Evolutionary conservation across 2,329 filamentous ascomycete species (phyloP).

Genomic region (Ambrosiella cleistominuta): DNA sequence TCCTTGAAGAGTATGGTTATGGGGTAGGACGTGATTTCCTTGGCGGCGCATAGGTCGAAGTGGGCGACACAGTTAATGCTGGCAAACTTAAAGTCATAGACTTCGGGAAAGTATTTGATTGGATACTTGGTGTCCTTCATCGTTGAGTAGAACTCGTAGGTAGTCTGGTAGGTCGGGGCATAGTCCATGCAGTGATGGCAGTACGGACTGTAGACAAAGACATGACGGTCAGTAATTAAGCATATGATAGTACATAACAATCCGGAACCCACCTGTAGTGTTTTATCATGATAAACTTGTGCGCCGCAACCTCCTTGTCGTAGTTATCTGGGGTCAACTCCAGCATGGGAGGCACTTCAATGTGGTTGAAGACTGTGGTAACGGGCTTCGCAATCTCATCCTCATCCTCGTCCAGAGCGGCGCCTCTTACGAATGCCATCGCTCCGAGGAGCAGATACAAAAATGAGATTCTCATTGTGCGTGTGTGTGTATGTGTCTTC

Average conservation of each 20-base stretch:
- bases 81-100: constrained; percentile 80
- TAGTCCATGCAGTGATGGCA: constrained; percentile 60
- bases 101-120: constrained; percentile 50
- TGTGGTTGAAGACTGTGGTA: constrained; percentile 45
- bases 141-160: constrained; percentile 90
- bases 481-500: background rate
- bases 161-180: constrained; percentile 73
- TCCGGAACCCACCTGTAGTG: constrained; percentile 46
- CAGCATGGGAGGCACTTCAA: constrained; percentile 46
- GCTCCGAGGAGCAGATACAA: constrained; percentile 31
- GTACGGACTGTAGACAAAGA: constrained; percentile 28
- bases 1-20: constrained; percentile 66
- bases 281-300: constrained; percentile 39
- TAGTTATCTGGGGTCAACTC: constrained; percentile 42
- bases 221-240: background rate
- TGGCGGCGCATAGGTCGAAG: constrained; percentile 55
- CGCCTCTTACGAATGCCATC: constrained; percentile 22
- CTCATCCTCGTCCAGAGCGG: constrained; percentile 19
- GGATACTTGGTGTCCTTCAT: constrained; percentile 47
- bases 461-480: constrained; percentile 28
- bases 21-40: constrained; percentile 55
- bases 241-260: background rate
- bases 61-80: constrained; percentile 72
- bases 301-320: constrained; percentile 35
- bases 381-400: constrained; percentile 14